Conservation (phyloP, 176 grass and related monocot species). For the Calamus simplicifolius region DNA sequence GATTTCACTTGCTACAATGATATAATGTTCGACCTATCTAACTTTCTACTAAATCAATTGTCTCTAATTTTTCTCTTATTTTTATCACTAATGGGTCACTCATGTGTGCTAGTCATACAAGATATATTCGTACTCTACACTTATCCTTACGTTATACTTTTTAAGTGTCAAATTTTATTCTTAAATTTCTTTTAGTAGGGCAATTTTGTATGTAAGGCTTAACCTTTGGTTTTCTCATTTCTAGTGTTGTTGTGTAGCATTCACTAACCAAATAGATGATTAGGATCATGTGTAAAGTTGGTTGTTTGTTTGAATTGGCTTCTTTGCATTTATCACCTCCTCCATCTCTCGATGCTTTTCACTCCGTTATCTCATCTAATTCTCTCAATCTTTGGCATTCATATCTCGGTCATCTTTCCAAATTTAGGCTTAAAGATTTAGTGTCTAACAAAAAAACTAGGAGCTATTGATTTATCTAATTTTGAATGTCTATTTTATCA, state of each 20-base stretch:
- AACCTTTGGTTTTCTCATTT: background rate
- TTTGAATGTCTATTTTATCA: background rate
- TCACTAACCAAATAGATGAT: background rate
- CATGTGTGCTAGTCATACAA: background rate
- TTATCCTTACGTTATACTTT: background rate
- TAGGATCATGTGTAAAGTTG: background rate
- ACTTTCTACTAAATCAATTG: too few relatives aligned
- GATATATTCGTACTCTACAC: background rate
- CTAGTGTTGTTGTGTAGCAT: background rate
- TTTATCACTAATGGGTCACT: background rate
- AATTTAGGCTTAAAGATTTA: background rate
- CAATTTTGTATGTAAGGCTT: background rate
- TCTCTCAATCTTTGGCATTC: background rate
- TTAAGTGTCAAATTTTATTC: background rate
- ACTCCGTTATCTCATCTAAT: too few relatives aligned
- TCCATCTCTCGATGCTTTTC: background rate
- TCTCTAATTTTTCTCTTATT: background rate
- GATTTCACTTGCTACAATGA: too few relatives aligned
- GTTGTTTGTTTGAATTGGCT: background rate
- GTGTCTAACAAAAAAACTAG: background rate
- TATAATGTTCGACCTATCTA: too few relatives aligned
- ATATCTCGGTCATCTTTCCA: background rate
- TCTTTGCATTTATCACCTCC: background rate
- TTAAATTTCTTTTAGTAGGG: background rate
- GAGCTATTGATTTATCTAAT: background rate